These are phyloP conservation scores for Acer negundo DNA, from an alignment of 345 rosid genomes.

Conservation along the genomic window DNA sequence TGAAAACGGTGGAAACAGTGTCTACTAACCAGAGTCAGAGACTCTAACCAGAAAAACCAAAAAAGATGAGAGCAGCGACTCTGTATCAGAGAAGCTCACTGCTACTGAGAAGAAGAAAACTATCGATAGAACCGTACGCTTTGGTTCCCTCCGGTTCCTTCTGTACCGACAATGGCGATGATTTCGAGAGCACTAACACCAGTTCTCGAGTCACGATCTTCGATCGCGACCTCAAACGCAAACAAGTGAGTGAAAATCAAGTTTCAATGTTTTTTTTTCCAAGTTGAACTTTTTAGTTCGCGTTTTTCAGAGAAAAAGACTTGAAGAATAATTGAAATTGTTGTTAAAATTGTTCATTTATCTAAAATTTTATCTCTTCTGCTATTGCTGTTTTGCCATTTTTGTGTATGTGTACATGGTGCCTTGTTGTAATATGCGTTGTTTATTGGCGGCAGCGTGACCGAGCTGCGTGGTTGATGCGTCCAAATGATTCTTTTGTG, in stretches of 20 bases:
- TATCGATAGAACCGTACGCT: background rate
- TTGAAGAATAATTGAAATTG: background rate
- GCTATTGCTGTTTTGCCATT: background rate
- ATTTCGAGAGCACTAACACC: conserved; percentile 20
- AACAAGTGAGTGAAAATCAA: conserved; percentile 49
- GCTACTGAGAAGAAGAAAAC: conserved; percentile 1
- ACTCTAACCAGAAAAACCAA: no score
- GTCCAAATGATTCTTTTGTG: conserved; percentile 61
- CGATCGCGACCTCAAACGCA: conserved; percentile 85
- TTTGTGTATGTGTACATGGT: background rate
- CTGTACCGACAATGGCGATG: conserved; percentile 44
- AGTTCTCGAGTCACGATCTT: conserved; percentile 67
- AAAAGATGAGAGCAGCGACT: conserved; percentile 19
- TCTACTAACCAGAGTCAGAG: background rate
- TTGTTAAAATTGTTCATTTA: background rate
- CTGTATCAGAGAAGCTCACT: conserved; percentile 18
- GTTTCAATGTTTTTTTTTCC: background rate
- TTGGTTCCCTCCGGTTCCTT: conserved; percentile 29
- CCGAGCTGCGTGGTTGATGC: conserved; percentile 91
- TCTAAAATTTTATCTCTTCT: background rate
- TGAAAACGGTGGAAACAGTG: background rate
- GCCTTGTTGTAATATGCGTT: conserved; percentile 8
- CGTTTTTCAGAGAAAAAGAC: background rate
- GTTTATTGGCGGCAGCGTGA: conserved; percentile 71
- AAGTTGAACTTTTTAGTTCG: background rate